phyloP scores from a whole-genome alignment of 495 filamentous ascomycete species.

The Penicillium waksmanii region DNA sequence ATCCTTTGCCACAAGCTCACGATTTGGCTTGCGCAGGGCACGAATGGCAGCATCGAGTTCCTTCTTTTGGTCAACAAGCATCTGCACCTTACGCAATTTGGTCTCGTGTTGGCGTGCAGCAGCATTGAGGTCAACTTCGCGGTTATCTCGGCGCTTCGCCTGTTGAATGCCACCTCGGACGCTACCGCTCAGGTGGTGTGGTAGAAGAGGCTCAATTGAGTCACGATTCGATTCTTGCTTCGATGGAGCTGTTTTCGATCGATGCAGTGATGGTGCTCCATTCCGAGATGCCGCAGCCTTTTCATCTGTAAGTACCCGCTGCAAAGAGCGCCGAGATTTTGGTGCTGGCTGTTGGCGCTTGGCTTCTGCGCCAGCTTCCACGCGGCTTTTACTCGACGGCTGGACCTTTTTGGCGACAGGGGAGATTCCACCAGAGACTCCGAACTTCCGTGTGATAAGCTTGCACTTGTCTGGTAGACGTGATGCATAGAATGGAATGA shows the following conservation, averaged over 20 bases:
- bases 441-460: conserved; percentile 82
- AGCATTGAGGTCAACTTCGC: conserved; percentile 69
- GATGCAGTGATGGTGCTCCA: conserved; percentile 59
- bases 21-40: conserved; percentile 83
- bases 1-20: conserved; percentile 73
- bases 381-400: conserved; percentile 32
- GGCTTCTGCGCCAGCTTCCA: conserved; percentile 58
- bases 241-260: conserved; percentile 65
- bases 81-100: conserved; percentile 74
- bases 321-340: conserved; percentile 62
- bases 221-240: conserved; percentile 44
- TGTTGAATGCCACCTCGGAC: conserved; percentile 60
- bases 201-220: conserved; percentile 41
- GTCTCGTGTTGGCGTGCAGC: conserved; percentile 60
- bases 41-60: conserved; percentile 84
- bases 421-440: conserved; percentile 70
- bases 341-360: conserved; percentile 50
- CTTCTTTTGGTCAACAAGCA: conserved; percentile 65
- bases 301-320: conserved; percentile 75
- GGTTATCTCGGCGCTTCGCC: conserved; percentile 61
- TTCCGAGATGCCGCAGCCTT: conserved; percentile 33
- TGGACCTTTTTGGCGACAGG: conserved; percentile 44
- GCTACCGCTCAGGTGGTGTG: conserved; percentile 32
- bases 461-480: conserved; percentile 81
- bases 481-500: conserved; percentile 88